Evolutionary conservation across 805 yeast species (phyloP), one percentile per base, ranked within the genome.

Genomic region (Allodekkera sacchari): DNA sequence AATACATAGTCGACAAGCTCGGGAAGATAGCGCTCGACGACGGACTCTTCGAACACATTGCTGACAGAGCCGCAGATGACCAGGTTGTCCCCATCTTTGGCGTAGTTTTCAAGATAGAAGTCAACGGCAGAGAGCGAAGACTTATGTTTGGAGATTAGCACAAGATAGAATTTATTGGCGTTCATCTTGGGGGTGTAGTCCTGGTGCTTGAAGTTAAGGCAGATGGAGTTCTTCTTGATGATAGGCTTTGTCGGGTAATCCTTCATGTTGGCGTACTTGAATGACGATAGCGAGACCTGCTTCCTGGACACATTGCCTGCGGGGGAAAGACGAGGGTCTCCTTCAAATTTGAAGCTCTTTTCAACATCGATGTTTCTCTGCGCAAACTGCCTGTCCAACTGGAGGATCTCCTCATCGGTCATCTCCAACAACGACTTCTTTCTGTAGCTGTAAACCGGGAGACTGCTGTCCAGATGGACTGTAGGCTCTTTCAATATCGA

Each of bases 41-140:
- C 32, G 6, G 35, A 32, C 11, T 47, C 45, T 29, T 48, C 43
- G 22, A 34, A 33, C 8, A 42, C 37, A 27, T 43, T 43, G 24
- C 45, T 45, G 18, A 54, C 33, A 9, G 59, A 54, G 22, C 47
- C 46, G 25, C 51, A 49, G 3, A 83, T 63, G 2, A 83, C 70
- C 4, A 83, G 52, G 25, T 71, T 66, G 52, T 83, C 94, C 10
- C 85, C 83, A 44, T 74, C 57, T 34, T 66, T 68, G 6, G 74
- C 57, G 7, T 76, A 53, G 27, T 63, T 59, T 25, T 61, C 59
- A 12, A 79, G 46, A 7, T 72, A 60, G 68, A 78, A 83, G 49
- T 82, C 89, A 12, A 83, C 53, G 1, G 83, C 74, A 18, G 75
- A 79, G 82, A 88, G 76, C 0, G 92, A 77, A 52, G 78, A 82